Percentiles rank a stretch among this genome's conserved stretches.
phyloP scores from a whole-genome alignment of 2,329 filamentous ascomycete genomes.

The Phialemoniopsis sp. region DNA sequence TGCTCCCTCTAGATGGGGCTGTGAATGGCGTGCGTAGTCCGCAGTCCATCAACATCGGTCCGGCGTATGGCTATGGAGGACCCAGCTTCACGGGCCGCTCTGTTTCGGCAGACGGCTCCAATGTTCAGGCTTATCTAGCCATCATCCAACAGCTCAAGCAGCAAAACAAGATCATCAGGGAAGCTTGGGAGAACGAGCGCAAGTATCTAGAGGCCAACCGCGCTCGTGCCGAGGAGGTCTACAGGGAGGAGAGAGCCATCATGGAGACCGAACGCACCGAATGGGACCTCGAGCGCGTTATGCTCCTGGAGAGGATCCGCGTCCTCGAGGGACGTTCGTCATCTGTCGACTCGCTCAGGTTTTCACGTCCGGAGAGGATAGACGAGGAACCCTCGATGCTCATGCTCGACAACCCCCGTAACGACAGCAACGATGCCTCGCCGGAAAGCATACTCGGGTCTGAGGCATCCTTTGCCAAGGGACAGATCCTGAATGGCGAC shows the following conservation, averaged over 20 bases:
- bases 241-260: conserved; percentile 47
- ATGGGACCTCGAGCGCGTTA: conserved; percentile 40
- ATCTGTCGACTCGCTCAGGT: not conserved
- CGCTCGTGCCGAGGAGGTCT: conserved; percentile 49
- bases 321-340: conserved; percentile 9
- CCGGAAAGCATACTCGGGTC: conserved; percentile 14
- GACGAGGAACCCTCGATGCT: not conserved
- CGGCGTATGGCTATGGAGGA: conserved; percentile 1
- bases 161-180: conserved; percentile 37
- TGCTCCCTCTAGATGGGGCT: not conserved
- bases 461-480: conserved; percentile 7
- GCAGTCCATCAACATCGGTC: conserved; percentile 2
- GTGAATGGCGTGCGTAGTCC: too few relatives aligned
- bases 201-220: conserved; percentile 50
- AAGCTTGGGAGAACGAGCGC: conserved; percentile 50
- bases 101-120: conserved; percentile 18
- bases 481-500: too few relatives aligned
- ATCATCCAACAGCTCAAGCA: conserved; percentile 34
- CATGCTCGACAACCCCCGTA: too few relatives aligned
- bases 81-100: conserved; percentile 16
- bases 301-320: conserved; percentile 33
- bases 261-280: conserved; percentile 46
- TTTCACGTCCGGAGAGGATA: not conserved
- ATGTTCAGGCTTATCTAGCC: conserved; percentile 21
- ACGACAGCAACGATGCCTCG: conserved; percentile 4